Evolutionary conservation across 768 basidiomycete species (phyloP).

Genomic region (Candolleomyces eurysporus): DNA sequence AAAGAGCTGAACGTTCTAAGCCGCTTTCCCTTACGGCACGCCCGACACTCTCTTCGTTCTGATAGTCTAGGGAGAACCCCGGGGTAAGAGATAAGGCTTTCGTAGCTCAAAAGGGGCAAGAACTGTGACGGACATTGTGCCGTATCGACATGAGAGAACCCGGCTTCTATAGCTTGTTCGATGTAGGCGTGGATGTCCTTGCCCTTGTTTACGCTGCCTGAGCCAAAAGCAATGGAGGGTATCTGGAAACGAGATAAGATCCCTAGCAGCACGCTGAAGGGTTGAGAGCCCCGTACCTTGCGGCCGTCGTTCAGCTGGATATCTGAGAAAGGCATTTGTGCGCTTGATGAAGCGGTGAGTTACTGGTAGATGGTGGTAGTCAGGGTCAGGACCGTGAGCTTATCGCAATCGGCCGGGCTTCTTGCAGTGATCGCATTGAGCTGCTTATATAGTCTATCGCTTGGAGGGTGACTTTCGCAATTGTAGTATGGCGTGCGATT

Average conservation of each 20-base stretch:
- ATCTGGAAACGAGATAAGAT: constrained; percentile 35
- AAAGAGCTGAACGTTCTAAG: constrained; percentile 42
- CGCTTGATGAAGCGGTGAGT: too few relatives aligned
- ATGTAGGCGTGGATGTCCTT: constrained; percentile 54
- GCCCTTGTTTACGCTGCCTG: constrained; percentile 45
- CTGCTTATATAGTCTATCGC: too few relatives aligned
- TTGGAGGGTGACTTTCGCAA: too few relatives aligned
- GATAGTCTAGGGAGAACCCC: constrained; percentile 26
- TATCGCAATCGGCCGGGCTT: too few relatives aligned
- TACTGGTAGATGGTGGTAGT: too few relatives aligned
- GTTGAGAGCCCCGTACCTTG: too few relatives aligned
- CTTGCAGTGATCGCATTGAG: too few relatives aligned
- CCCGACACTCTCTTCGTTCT: constrained; percentile 33
- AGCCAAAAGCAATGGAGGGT: constrained; percentile 64
- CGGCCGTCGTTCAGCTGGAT: too few relatives aligned
- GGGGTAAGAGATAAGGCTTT: constrained; percentile 16
- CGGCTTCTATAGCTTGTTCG: constrained; percentile 55
- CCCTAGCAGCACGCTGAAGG: too few relatives aligned
- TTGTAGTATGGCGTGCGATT: too few relatives aligned
- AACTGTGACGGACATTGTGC: constrained; percentile 43
- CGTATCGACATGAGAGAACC: constrained; percentile 65
- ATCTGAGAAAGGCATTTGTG: too few relatives aligned
- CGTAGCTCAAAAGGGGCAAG: neutral
- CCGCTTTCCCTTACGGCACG: constrained; percentile 35
- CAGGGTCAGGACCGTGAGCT: too few relatives aligned